Conservation (phyloP, 768 basidiomycete species). For the Lactifluus subvellereus region DNA sequence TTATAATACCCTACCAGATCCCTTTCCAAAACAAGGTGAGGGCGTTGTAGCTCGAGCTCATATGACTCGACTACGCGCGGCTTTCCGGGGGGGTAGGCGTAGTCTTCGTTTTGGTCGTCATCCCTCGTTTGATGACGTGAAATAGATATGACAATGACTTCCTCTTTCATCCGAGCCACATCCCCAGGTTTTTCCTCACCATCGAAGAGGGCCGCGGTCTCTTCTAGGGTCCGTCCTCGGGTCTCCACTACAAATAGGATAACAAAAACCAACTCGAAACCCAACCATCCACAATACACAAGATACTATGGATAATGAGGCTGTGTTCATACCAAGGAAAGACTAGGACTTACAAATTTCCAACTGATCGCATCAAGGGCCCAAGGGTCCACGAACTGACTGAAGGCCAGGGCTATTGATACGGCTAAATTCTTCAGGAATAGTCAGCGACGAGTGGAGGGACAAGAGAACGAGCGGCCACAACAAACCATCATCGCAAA, state of each 20-base stretch:
- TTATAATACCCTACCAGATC: slow-evolving; percentile 1
- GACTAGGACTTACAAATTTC: slow-evolving; percentile 33
- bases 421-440: slow-evolving; percentile 50
- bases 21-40: slow-evolving; percentile 4
- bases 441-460: neutral
- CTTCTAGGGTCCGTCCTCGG: slow-evolving; percentile 63
- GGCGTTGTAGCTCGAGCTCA: slow-evolving; percentile 4
- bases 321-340: neutral
- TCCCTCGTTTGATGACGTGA: neutral
- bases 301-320: slow-evolving; percentile 38
- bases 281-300: slow-evolving; percentile 59
- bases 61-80: neutral
- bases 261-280: slow-evolving; percentile 55
- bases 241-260: slow-evolving; percentile 54
- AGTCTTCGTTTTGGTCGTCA: neutral
- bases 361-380: slow-evolving; percentile 48
- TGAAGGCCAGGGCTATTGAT: slow-evolving; percentile 66
- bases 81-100: neutral
- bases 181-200: slow-evolving; percentile 43
- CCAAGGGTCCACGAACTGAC: slow-evolving; percentile 75
- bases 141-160: slow-evolving; percentile 40
- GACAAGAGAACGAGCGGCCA: neutral
- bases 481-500: slow-evolving; percentile 62
- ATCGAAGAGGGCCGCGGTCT: slow-evolving; percentile 68
- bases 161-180: slow-evolving; percentile 43